A percentile compares a stretch with the other conserved stretches of the same genome.
Conservation (phyloP, 768 basidiomycete species). For the Trametes maxima region DNA sequence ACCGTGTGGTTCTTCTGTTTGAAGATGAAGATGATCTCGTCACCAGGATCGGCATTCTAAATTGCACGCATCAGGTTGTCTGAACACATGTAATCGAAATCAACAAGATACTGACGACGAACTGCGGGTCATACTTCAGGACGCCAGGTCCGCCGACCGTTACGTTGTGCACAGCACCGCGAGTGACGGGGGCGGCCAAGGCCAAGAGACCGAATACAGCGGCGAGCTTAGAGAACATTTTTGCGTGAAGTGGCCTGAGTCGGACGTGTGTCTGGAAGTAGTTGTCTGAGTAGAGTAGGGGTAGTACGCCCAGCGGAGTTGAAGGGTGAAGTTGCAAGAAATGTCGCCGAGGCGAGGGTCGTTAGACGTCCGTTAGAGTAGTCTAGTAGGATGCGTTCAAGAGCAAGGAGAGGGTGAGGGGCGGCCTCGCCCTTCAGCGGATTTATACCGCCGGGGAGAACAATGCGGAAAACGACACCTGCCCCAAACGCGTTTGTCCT, state of each 20-base stretch:
- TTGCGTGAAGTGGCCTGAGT: slow-evolving; percentile 1
- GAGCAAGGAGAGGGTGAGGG: background rate
- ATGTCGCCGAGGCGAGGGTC: background rate
- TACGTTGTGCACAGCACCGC: slow-evolving; percentile 44
- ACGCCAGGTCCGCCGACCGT: slow-evolving; percentile 50
- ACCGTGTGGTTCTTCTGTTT: slow-evolving; percentile 59
- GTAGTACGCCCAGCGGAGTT: background rate
- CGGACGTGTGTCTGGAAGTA: background rate
- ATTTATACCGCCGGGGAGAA: slow-evolving; percentile 10
- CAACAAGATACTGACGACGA: slow-evolving; percentile 30
- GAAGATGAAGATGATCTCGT: slow-evolving; percentile 53
- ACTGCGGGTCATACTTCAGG: slow-evolving; percentile 43
- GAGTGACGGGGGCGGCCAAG: slow-evolving; percentile 37
- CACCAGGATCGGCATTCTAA: slow-evolving; percentile 50
- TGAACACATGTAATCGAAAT: background rate
- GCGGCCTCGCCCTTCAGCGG: background rate
- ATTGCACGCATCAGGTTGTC: background rate
- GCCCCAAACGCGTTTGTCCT: slow-evolving; percentile 9
- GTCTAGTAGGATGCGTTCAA: slow-evolving; percentile 9
- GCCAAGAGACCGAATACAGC: slow-evolving; percentile 28
- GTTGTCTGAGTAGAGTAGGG: background rate
- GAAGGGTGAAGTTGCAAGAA: background rate
- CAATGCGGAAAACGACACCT: slow-evolving; percentile 4
- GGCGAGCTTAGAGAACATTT: slow-evolving; percentile 27
- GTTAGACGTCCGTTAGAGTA: slow-evolving; percentile 8